Evolutionary conservation across 148 eudicot species (phyloP), one percentile per base, ranked within the genome.

Genomic region (Fagopyrum tataricum): DNA sequence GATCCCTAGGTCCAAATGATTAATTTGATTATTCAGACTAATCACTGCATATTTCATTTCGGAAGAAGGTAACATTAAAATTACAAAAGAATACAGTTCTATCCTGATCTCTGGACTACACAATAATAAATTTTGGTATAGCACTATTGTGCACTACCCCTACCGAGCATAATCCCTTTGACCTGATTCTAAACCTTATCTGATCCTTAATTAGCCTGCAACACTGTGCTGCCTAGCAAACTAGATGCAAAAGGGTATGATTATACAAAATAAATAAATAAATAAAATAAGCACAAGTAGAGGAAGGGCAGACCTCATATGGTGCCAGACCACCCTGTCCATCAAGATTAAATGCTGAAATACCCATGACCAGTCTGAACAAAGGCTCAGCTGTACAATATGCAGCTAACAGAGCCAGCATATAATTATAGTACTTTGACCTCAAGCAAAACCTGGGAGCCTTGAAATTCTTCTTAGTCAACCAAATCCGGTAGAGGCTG

Each of bases 381-480:
- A 91, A 74, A 68, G 98, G 93, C 80, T 91, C 97, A 49, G 90
- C 98, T 64, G 89, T 80, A 79, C 87, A 85, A 68, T 79, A 95
- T 56, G 76, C 80, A 76, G 97, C 96, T 85, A 95, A 80, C 70
- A 88, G 18, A 59, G 77, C 91, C 81, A 95, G 75, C 73, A 87
- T 26, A 76, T 90, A 91, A 74, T 88, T 95, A 74, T 88, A 91
- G 59, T 67, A 87, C 62, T 90, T 91, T 70, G 93, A 90, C 79
- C 88, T 91, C 83, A 95, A 79, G 55, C 72, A 75, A 74, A 79
- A 91, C 78, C 86, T 87, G 61, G 83, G 81, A 31, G 80, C 92
- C 74, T 82, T 84, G 23, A 75, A 43, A 77, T 88, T 84, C 78
- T 84, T 91, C 78, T 83, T 80, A 12, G 83, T 76, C 70, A 71